phyloP scores from a whole-genome alignment of 1,284 basidiomycete species.

The Hymenochaete sp. region DNA sequence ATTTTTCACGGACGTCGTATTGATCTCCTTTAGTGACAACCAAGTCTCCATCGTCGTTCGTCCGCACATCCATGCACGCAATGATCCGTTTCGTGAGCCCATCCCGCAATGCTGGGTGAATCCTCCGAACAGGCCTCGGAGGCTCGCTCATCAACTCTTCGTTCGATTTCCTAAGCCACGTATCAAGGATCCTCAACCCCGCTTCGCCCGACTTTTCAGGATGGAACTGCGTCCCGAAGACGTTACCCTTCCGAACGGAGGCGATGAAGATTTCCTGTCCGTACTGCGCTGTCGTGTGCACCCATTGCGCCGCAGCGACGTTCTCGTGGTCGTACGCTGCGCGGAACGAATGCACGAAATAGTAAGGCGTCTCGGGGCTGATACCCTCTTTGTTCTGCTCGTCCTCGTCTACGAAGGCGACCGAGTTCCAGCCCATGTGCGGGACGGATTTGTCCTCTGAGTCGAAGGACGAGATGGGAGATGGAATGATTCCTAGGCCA shows the following conservation, averaged over 20 bases:
- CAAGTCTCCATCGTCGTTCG: conserved; percentile 94
- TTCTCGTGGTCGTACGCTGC: conserved; percentile 61
- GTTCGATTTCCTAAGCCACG: conserved; percentile 70
- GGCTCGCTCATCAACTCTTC: conserved; percentile 22
- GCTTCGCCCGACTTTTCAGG: conserved; percentile 97
- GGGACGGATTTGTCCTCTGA: conserved; percentile 80
- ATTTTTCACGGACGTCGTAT: conserved; percentile 93
- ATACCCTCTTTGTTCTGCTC: conserved; percentile 36
- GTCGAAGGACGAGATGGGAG: conserved; percentile 59
- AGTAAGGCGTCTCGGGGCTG: conserved; percentile 61
- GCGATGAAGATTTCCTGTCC: conserved; percentile 91
- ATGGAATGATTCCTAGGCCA: conserved; percentile 72
- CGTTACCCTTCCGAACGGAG: conserved; percentile 74
- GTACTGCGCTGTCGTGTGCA: conserved; percentile 86
- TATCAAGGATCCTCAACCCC: conserved; percentile 73
- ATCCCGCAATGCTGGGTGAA: conserved; percentile 39
- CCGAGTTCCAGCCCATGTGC: conserved; percentile 96
- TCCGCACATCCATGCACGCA: conserved; percentile 95
- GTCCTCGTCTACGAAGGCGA: conserved; percentile 44
- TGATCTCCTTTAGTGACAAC: conserved; percentile 99
- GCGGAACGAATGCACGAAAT: conserved; percentile 97
- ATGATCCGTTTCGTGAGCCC: conserved; percentile 90
- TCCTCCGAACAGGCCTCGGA: conserved; percentile 28
- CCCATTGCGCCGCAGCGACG: conserved; percentile 60
- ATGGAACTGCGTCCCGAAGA: conserved; percentile 96